phyloP scores from a whole-genome alignment of 2,329 filamentous ascomycete species.

The Metarhizium album region DNA sequence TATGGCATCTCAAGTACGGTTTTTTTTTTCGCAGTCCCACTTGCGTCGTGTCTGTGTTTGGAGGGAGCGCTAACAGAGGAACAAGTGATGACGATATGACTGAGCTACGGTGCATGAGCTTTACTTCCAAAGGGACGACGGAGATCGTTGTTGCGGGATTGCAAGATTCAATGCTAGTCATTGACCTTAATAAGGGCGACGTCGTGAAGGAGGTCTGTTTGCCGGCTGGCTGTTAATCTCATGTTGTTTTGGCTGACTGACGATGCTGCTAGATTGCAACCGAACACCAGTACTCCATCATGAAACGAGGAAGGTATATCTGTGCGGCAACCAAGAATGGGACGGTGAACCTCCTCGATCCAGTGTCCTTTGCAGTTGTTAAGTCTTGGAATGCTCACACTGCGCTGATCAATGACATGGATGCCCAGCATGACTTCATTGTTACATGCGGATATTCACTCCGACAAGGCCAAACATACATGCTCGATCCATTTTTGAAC shows the following conservation, averaged over 20 bases:
- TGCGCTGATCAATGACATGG: slow-evolving; percentile 89
- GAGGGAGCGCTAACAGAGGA: slow-evolving; percentile 11
- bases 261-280: slow-evolving; percentile 28
- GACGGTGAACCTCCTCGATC: slow-evolving; percentile 76
- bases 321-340: slow-evolving; percentile 82
- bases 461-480: slow-evolving; percentile 59
- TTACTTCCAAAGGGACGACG: slow-evolving; percentile 72
- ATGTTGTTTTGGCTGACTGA: slow-evolving; percentile 16
- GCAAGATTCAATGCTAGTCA: slow-evolving; percentile 75
- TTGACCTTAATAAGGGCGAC: slow-evolving; percentile 59
- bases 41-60: too few relatives aligned
- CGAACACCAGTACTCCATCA: slow-evolving; percentile 72
- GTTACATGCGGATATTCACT: slow-evolving; percentile 91
- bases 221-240: neutral
- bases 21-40: neutral
- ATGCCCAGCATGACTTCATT: slow-evolving; percentile 88
- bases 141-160: slow-evolving; percentile 81
- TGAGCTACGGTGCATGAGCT: slow-evolving; percentile 89
- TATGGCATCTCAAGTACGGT: slow-evolving; percentile 73
- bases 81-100: slow-evolving; percentile 62
- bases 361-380: slow-evolving; percentile 63
- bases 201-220: slow-evolving; percentile 52
- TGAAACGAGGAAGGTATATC: slow-evolving; percentile 84
- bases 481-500: slow-evolving; percentile 86
- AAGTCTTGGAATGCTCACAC: slow-evolving; percentile 88